Evolutionary conservation across 257 asterid genomes (phyloP).

Genomic region (Nicotiana tomentosiformis): DNA sequence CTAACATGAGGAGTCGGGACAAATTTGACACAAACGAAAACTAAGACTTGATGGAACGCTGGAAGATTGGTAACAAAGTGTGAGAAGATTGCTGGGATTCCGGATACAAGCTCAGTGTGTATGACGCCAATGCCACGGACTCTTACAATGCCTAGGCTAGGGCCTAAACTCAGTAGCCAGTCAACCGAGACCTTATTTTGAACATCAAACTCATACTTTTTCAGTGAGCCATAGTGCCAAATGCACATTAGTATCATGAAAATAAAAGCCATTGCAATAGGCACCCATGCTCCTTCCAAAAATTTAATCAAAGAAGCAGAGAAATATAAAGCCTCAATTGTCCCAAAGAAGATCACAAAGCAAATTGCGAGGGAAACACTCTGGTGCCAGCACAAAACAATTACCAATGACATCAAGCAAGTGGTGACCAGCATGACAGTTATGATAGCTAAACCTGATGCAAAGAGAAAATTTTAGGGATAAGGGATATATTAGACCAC

Average conservation of each 20-base stretch:
- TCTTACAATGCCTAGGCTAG: conserved; percentile 72
- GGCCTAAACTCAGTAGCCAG: conserved; percentile 74
- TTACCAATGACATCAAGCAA: conserved; percentile 83
- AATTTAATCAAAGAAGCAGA: conserved; percentile 76
- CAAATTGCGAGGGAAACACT: conserved; percentile 47
- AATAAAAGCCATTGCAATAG: conserved; percentile 55
- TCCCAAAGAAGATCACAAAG: conserved; percentile 70
- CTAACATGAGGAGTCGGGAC: conserved; percentile 73
- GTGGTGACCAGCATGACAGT: conserved; percentile 96
- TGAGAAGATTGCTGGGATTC: conserved; percentile 85
- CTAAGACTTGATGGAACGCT: conserved; percentile 85
- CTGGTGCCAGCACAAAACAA: conserved; percentile 76
- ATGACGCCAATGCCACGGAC: conserved; percentile 85
- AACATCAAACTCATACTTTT: conserved; percentile 72
- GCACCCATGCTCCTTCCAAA: conserved; percentile 94
- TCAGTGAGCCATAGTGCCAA: conserved; percentile 80
- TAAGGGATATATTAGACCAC: not conserved
- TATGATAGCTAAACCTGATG: conserved; percentile 81
- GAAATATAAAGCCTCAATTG: conserved; percentile 70
- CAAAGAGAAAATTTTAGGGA: not conserved
- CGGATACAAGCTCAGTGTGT: conserved; percentile 81
- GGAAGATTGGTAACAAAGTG: conserved; percentile 89
- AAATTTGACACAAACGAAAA: conserved; percentile 70
- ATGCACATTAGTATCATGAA: conserved; percentile 65
- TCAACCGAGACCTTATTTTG: conserved; percentile 81